Percentiles rank a stretch among this genome's conserved stretches.
Evolutionary conservation across 2,329 filamentous ascomycete species (phyloP).

Genomic region (Calonectria pteridis): DNA sequence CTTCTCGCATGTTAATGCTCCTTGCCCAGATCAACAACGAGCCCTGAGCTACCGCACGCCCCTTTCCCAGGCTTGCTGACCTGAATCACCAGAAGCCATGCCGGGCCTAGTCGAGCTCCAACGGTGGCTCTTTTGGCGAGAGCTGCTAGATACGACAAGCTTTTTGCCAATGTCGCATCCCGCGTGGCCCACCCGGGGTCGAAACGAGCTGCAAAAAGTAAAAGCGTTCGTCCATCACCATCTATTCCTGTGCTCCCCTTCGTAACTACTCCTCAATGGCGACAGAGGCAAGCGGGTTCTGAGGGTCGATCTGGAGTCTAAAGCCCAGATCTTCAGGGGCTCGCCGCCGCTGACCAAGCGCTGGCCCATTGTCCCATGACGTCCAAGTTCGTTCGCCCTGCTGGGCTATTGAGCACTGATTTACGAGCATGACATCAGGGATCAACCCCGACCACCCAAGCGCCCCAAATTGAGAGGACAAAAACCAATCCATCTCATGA

Average conservation of each 20-base stretch:
- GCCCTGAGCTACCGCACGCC: neutral
- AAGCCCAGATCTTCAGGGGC: slow-evolving; percentile 36
- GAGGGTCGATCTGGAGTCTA: slow-evolving; percentile 15
- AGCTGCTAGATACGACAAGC: slow-evolving; percentile 11
- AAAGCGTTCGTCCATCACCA: neutral
- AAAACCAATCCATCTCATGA: slow-evolving; percentile 1
- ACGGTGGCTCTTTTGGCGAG: slow-evolving; percentile 3
- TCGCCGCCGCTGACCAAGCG: neutral
- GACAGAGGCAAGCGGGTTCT: neutral
- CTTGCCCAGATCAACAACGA: neutral
- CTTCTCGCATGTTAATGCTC: neutral
- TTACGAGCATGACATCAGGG: slow-evolving; percentile 11
- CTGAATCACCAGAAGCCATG: slow-evolving; percentile 6
- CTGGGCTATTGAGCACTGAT: neutral
- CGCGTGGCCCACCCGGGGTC: neutral
- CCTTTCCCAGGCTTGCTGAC: slow-evolving; percentile 27
- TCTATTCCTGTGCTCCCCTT: neutral
- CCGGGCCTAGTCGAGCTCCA: neutral
- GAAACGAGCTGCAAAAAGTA: neutral
- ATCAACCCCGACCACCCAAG: neutral
- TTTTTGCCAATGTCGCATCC: slow-evolving; percentile 18
- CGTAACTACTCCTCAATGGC: neutral
- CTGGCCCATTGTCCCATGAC: slow-evolving; percentile 5
- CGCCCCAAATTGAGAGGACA: slow-evolving; percentile 4
- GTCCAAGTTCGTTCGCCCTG: neutral